Base-by-base conservation (phyloP, 768 basidiomycete genomes). In the Amanita exitialis region DNA sequence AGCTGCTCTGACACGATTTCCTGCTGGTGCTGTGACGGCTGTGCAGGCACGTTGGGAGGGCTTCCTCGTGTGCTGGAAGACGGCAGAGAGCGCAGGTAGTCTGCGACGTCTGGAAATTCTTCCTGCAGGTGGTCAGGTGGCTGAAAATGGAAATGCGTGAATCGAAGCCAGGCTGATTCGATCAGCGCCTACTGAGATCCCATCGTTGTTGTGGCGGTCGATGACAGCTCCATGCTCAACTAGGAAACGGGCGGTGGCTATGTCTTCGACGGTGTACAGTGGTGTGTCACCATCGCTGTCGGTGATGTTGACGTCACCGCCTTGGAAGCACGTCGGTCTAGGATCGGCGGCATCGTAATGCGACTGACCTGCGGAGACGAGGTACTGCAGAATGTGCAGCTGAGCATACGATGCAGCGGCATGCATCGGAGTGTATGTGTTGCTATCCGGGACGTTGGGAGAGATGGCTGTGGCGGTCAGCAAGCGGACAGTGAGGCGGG, bases 331-430 rank as follows among this genome's bases (percentile, higher is more conserved):
- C 30, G 49, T 46, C 16, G 54, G 46, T 34, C 45, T 49, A 36
- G 32, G 54, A 52, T 47, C 44, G 54, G 41, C 44, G 35, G 44
- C 46, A 45, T 9, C 18, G 20, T 35, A 52, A 13, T 48, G 47
- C 39, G 47, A 44, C 55, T 44, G 4, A 84, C 88, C 88, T 62
- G 72, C 73, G 12, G 80, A 78, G 51, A 92, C 70, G 51, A 96
- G 79, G 67, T 90, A 95, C 12, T 80, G 74, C 30, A 96, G 69
- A 37, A 93, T 64, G 43, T 83, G 67, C 7, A 86, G 62, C 27
- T 92, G 92, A 15, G 82, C 89, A 60, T 95, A 96, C 1, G 92
- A 95, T 1, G 93, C 92, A 12, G 93, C 92, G 15, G 93, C 93
- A 66, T 96, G 92, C 86, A 91, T 89, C 32, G 89, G 87, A 0